Evolutionary conservation across 805 yeast genomes (phyloP).

Genomic region (Candida corydali): DNA sequence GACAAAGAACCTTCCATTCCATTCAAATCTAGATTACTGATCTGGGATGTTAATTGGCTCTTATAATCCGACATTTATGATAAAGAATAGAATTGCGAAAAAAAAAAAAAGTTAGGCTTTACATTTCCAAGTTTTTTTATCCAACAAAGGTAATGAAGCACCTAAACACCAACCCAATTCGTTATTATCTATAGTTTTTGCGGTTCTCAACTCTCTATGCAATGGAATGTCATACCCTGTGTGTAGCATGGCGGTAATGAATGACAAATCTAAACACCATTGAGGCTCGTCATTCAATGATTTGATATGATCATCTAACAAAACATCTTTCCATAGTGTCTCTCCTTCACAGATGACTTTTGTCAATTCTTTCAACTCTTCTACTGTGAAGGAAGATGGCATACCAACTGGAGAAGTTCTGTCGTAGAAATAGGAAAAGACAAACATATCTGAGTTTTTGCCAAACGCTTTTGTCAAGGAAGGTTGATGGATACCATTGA

Average conservation of each 20-base stretch:
- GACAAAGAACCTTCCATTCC: background rate
- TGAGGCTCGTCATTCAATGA: slow-evolving; percentile 76
- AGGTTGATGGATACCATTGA: slow-evolving; percentile 97
- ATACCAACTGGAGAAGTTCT: slow-evolving; percentile 91
- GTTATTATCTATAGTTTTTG: slow-evolving; percentile 80
- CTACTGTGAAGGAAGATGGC: slow-evolving; percentile 84
- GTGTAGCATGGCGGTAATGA: slow-evolving; percentile 85
- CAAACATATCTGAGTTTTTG: slow-evolving; percentile 69
- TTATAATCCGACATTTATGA: slow-evolving; percentile 2
- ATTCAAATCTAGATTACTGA: slow-evolving; percentile 3
- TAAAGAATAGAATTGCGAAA: background rate
- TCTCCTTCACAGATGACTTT: slow-evolving; percentile 83
- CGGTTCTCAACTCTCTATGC: slow-evolving; percentile 85
- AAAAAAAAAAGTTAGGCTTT: background rate
- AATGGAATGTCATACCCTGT: slow-evolving; percentile 97
- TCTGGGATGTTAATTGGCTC: background rate
- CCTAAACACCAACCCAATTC: slow-evolving; percentile 99
- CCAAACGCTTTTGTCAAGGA: slow-evolving; percentile 76
- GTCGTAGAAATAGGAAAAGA: slow-evolving; percentile 94
- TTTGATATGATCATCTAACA: slow-evolving; percentile 60
- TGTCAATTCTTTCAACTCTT: slow-evolving; percentile 80
- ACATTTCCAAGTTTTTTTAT: slow-evolving; percentile 67
- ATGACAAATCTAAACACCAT: slow-evolving; percentile 91
- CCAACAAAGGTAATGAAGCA: slow-evolving; percentile 88
- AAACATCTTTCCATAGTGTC: slow-evolving; percentile 67